Percentiles rank a stretch among this genome's conserved stretches.
phyloP scores from a whole-genome alignment of 805 yeast species.

The Wickerhamomyces queroliae region DNA sequence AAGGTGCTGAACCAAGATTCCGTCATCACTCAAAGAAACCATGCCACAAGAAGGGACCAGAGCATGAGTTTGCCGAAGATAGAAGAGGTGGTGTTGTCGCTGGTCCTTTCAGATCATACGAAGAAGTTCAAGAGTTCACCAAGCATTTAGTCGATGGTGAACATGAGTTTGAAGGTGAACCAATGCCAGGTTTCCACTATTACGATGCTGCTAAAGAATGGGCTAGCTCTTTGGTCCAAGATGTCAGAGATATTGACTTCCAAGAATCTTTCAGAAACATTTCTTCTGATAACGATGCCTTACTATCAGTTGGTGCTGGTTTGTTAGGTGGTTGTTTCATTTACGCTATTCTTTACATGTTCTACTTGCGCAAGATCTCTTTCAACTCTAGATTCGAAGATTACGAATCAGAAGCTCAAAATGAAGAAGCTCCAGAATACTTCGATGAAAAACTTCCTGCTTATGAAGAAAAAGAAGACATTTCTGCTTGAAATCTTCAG shows the following conservation, averaged over 20 bases:
- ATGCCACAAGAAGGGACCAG: background rate
- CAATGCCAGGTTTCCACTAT: background rate
- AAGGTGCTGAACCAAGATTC: background rate
- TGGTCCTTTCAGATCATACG: background rate
- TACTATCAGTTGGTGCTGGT: conserved; percentile 8
- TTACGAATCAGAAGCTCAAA: background rate
- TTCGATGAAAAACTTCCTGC: conserved; percentile 1
- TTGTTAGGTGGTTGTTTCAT: conserved; percentile 5
- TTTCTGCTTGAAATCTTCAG: background rate
- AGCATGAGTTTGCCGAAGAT: background rate
- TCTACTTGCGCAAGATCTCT: background rate
- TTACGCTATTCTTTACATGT: conserved; percentile 2
- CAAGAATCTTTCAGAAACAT: conserved; percentile 8
- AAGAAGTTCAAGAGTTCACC: background rate
- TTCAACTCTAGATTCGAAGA: background rate
- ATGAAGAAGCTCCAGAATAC: background rate
- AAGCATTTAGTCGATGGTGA: background rate
- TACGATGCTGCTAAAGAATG: conserved; percentile 4
- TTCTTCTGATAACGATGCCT: conserved; percentile 5
- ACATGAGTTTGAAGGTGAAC: background rate
- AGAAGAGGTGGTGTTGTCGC: background rate
- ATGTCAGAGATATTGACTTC: conserved; percentile 10
- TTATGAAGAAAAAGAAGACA: background rate
- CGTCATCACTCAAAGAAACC: background rate
- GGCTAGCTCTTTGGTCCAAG: conserved; percentile 10